Conservation (phyloP, 2,329 filamentous ascomycete genomes). For the Hymenoscyphus occultus region DNA sequence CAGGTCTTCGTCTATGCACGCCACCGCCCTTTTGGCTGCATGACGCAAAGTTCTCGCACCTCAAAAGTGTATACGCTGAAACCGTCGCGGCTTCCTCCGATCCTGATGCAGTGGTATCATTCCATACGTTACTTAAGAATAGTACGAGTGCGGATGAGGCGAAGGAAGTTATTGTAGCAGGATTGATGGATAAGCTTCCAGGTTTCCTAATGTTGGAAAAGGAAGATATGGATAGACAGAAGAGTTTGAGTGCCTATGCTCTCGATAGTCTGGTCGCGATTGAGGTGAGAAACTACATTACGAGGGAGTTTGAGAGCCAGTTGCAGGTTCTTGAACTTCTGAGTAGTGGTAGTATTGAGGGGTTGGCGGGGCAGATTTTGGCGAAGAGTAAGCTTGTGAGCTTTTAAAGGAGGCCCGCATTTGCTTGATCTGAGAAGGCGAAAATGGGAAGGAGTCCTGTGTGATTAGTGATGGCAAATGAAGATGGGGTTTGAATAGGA, state of each 20-base stretch:
- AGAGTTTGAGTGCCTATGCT: slow-evolving; percentile 45
- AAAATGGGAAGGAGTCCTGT: not conserved
- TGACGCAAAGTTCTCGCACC: slow-evolving; percentile 53
- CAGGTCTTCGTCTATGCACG: slow-evolving; percentile 50
- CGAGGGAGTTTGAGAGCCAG: slow-evolving; percentile 42
- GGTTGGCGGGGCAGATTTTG: slow-evolving; percentile 46
- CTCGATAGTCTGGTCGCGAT: slow-evolving; percentile 36
- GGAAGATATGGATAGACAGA: slow-evolving; percentile 48
- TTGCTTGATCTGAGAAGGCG: not conserved
- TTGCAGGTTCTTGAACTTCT: slow-evolving; percentile 53
- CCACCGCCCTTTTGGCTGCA: slow-evolving; percentile 50
- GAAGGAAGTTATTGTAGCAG: slow-evolving; percentile 44
- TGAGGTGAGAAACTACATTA: slow-evolving; percentile 38
- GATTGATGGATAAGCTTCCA: slow-evolving; percentile 47
- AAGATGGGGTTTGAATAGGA: not conserved
- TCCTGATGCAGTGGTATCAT: slow-evolving; percentile 39
- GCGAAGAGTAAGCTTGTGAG: slow-evolving; percentile 39
- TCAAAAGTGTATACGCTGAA: slow-evolving; percentile 40
- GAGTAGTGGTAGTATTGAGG: slow-evolving; percentile 50
- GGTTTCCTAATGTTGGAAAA: slow-evolving; percentile 48
- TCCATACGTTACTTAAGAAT: slow-evolving; percentile 44
- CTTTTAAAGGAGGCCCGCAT: slow-evolving; percentile 16
- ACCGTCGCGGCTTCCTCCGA: slow-evolving; percentile 34
- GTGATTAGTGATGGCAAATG: no score
- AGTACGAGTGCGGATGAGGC: slow-evolving; percentile 46